phyloP scores from a whole-genome alignment of 2,329 filamentous ascomycete genomes.

The Juglanconis juglandina region DNA sequence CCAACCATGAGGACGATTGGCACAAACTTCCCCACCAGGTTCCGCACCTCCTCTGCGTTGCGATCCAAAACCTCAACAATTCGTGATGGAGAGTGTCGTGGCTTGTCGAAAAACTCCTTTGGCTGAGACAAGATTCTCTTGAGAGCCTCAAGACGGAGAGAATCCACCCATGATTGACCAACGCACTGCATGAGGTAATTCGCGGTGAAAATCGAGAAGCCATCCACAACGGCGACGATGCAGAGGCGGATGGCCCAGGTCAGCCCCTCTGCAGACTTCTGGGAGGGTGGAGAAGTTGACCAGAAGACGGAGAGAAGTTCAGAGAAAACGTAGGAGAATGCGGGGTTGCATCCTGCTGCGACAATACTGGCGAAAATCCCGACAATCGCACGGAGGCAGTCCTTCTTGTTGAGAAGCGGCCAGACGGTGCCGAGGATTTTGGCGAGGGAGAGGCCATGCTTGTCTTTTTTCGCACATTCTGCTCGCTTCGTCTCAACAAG shows the following conservation, averaged over 20 bases:
- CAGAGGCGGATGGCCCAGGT: constrained; percentile 70
- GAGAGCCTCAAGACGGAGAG: constrained; percentile 65
- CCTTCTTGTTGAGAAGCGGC: constrained; percentile 53
- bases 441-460: constrained; percentile 34
- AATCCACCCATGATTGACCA: constrained; percentile 74
- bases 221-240: constrained; percentile 64
- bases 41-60: constrained; percentile 83
- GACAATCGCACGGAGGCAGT: constrained; percentile 53
- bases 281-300: constrained; percentile 36
- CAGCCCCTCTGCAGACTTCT: constrained; percentile 46
- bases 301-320: constrained; percentile 71
- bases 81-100: constrained; percentile 59
- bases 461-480: neutral
- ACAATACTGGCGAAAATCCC: constrained; percentile 61
- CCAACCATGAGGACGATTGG: constrained; percentile 65
- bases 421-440: constrained; percentile 68
- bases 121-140: constrained; percentile 71
- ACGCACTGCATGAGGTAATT: constrained; percentile 69
- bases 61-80: constrained; percentile 73
- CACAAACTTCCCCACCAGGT: constrained; percentile 73
- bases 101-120: constrained; percentile 71
- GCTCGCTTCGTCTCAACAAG: neutral
- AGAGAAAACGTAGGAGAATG: constrained; percentile 74
- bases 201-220: constrained; percentile 59
- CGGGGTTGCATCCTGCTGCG: constrained; percentile 65